Evolutionary conservation across 164 flowering plant genomes (phyloP), one percentile per base, ranked within the genome.

Genomic region (Berberis vulgaris): DNA sequence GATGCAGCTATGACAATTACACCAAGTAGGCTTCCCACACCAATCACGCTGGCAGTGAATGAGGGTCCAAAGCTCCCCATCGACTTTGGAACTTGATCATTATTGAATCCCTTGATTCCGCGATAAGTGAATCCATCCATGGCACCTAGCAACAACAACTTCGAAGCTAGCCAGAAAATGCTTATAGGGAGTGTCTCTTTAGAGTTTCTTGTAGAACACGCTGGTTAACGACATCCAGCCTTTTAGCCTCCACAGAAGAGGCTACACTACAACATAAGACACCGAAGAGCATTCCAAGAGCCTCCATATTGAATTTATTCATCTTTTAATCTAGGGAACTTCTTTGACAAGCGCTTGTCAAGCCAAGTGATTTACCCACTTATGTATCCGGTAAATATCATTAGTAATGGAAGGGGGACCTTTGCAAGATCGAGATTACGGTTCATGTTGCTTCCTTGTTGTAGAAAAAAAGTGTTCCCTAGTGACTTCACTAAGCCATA

Each of bases 401-500:
- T 3, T 40, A 73, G 62, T 45, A 49, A 41, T 3, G 70, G 64
- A 54, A 63, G 65, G 13, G 64, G 77, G 12, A 70, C 65, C 12
- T 43, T 63, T 12, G 49, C 43, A 12, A n/a, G 45, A 13, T 39
- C 11, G 52, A 69, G 12, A 6, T 57, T 47, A 41, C 66, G 43
- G 57, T 67, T 64, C 72, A 58, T 57, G 65, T 56, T 64, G 64
- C 57, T 53, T 50, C 69, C 73, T 61, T 72, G 79, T 42, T 64
- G 69, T 39, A 72, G 49, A 60, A 76, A 76, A 43, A 67, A 76
- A 38, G 73, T 69, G 65, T 42, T 49, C 44, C 72, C 73, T 40
- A 64, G 43, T 38, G 73, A 64, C 13, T n/a, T 59, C 26, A 73
- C 71, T 10, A 72, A 58, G 50, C 69, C 73, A 42, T 57, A 73